These are phyloP conservation scores for Psilocybe tampanensis DNA, from an alignment of 768 basidiomycete genomes.

Conservation along the genomic window DNA sequence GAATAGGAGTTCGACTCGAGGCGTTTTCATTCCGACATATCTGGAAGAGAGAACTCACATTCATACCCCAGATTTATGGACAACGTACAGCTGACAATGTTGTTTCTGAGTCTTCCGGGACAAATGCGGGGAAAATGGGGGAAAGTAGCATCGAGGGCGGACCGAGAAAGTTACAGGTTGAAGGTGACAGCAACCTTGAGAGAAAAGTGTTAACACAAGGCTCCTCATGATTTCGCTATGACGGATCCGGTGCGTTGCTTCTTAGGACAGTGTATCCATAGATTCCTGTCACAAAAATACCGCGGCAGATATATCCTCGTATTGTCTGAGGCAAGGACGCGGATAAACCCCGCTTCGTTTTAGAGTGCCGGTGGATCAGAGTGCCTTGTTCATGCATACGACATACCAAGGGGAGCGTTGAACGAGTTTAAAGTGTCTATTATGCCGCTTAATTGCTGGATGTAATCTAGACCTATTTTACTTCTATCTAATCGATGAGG, in stretches of 20 bases:
- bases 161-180: neutral
- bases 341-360: neutral
- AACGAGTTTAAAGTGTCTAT: neutral
- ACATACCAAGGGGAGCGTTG: neutral
- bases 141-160: conserved; percentile 3
- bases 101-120: neutral
- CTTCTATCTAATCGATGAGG: neutral
- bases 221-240: neutral
- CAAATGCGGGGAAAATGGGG: conserved; percentile 19
- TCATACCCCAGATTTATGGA: neutral
- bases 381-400: neutral
- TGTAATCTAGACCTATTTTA: neutral
- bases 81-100: neutral
- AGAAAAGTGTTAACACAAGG: neutral
- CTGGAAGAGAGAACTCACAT: neutral
- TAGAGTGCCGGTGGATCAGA: neutral
- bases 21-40: neutral
- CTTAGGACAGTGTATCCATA: neutral
- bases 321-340: neutral
- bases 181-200: neutral
- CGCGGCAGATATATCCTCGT: neutral
- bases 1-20: neutral
- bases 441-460: neutral
- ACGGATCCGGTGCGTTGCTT: neutral
- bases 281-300: neutral